Evolutionary conservation across 805 yeast genomes (phyloP).

Genomic region (Barnettozyma botsteinii): DNA sequence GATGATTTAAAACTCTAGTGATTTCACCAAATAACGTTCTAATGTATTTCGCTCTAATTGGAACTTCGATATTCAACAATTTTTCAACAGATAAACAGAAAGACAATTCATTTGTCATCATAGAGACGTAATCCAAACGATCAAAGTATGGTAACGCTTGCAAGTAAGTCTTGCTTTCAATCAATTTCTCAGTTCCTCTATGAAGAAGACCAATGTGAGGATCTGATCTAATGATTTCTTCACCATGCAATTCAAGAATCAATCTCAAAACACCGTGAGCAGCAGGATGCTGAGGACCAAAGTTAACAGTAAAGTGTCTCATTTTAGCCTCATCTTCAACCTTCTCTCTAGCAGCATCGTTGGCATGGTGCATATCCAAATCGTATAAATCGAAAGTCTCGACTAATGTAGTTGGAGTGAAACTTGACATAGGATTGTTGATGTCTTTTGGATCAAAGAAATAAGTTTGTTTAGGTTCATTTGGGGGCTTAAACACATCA

Average conservation of each 20-base stretch:
- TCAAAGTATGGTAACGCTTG: conserved; percentile 88
- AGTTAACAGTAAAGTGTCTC: conserved; percentile 84
- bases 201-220: conserved; percentile 87
- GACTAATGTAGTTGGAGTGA: conserved; percentile 21
- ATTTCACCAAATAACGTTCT: conserved; percentile 84
- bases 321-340: conserved; percentile 37
- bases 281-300: conserved; percentile 94
- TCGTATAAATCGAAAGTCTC: conserved; percentile 33
- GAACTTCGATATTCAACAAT: conserved; percentile 77
- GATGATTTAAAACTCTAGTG: conserved; percentile 76
- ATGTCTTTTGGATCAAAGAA: conserved; percentile 22
- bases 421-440: conserved; percentile 38
- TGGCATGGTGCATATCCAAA: conserved; percentile 26
- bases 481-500: conserved; percentile 21
- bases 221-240: conserved; percentile 79
- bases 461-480: conserved; percentile 14
- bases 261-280: conserved; percentile 89
- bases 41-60: conserved; percentile 77
- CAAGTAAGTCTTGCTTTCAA: conserved; percentile 79
- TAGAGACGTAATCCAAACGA: conserved; percentile 75
- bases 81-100: conserved; percentile 82
- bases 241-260: conserved; percentile 83
- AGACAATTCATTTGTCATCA: conserved; percentile 90
- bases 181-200: conserved; percentile 85
- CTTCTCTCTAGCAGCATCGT: conserved; percentile 25